These are phyloP conservation scores for Taxillus chinensis DNA, from an alignment of 164 flowering plant genomes.

Conservation along the genomic window DNA sequence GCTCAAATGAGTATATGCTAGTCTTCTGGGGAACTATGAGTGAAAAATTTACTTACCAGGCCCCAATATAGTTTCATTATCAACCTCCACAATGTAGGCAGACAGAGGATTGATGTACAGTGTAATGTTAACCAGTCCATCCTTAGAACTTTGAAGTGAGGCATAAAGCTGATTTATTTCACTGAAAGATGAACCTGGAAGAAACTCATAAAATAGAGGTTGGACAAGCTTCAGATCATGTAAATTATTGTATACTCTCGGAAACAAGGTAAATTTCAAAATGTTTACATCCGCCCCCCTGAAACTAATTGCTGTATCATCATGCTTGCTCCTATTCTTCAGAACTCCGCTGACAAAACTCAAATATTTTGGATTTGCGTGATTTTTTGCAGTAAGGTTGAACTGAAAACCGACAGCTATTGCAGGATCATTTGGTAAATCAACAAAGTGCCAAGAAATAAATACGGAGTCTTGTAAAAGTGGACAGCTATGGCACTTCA, in stretches of 20 bases:
- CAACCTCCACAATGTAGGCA: constrained; percentile 67
- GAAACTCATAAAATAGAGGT: constrained; percentile 82
- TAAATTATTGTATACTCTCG: constrained; percentile 55
- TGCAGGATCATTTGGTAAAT: constrained; percentile 82
- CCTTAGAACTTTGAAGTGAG: constrained; percentile 59
- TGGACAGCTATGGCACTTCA: constrained; percentile 57
- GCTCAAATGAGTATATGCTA: too few species aligned
- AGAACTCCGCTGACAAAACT: constrained; percentile 67
- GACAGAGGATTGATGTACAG: constrained; percentile 69
- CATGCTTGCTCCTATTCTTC: constrained; percentile 40
- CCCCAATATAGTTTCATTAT: constrained; percentile 50
- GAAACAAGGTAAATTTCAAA: constrained; percentile 73
- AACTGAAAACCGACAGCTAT: constrained; percentile 88
- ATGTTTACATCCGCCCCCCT: constrained; percentile 63
- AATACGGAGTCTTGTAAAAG: constrained; percentile 42
- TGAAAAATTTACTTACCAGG: constrained; percentile 50
- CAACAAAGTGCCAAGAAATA: constrained; percentile 89
- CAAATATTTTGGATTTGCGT: constrained; percentile 35
- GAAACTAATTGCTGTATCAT: constrained; percentile 59
- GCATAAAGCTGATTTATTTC: constrained; percentile 47
- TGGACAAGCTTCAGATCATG: constrained; percentile 70
- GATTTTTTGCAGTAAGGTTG: constrained; percentile 56
- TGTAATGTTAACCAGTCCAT: constrained; percentile 76
- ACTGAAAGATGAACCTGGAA: constrained; percentile 58
- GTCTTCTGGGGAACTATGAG: too few species aligned